Percentiles rank a stretch among this genome's conserved stretches.
phyloP scores from a whole-genome alignment of 345 rosid genomes.

The Fremontodendron californicum region DNA sequence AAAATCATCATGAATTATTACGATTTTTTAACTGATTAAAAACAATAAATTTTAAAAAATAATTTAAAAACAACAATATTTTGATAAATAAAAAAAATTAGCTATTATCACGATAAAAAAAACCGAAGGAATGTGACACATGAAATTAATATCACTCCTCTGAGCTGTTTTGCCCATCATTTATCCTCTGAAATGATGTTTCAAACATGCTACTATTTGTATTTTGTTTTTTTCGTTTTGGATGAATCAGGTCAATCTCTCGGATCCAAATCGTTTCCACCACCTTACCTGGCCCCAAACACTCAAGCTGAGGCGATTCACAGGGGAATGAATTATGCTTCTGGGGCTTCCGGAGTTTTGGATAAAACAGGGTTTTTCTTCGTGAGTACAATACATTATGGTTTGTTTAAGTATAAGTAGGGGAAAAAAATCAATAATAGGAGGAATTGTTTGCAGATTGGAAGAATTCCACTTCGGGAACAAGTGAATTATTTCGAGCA shows the following conservation, averaged over 20 bases:
- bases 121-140: too few relatives aligned
- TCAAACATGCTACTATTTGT: background rate
- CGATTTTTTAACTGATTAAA: too few relatives aligned
- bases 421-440: background rate
- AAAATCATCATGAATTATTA: too few relatives aligned
- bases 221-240: background rate
- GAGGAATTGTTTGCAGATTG: conserved; percentile 33
- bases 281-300: conserved; percentile 44
- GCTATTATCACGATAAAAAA: too few relatives aligned
- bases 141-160: background rate
- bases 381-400: conserved; percentile 24
- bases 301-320: conserved; percentile 24
- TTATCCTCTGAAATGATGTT: background rate
- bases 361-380: conserved; percentile 47
- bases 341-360: conserved; percentile 54
- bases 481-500: conserved; percentile 53
- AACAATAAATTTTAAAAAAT: too few relatives aligned
- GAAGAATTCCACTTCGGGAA: conserved; percentile 42
- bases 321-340: conserved; percentile 50
- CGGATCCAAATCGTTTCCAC: conserved; percentile 45
- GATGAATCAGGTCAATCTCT: conserved; percentile 40
- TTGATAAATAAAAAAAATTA: too few relatives aligned
- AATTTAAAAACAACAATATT: too few relatives aligned
- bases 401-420: background rate
- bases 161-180: background rate